Evolutionary conservation across 176 grass and related monocot genomes (phyloP).

Genomic region (Secale cereale): DNA sequence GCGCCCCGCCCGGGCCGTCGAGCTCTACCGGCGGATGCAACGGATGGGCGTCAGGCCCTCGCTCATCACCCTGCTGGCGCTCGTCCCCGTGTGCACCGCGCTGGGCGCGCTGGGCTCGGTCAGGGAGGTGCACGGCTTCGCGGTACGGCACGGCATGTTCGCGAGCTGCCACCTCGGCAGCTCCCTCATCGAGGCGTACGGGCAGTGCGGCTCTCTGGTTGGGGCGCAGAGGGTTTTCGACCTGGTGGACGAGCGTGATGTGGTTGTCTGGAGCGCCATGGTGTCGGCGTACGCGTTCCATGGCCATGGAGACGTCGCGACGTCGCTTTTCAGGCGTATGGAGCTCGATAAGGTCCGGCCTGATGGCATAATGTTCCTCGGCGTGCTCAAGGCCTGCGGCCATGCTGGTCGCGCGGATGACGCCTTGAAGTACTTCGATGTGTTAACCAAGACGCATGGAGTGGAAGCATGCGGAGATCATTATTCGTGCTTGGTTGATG

Average conservation of each 20-base stretch:
- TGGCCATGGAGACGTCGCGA: constrained; percentile 38
- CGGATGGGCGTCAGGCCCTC: constrained; percentile 30
- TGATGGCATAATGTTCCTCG: constrained; percentile 62
- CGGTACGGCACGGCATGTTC: constrained; percentile 37
- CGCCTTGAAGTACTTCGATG: constrained; percentile 53
- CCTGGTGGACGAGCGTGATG: constrained; percentile 40
- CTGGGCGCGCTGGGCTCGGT: constrained; percentile 34
- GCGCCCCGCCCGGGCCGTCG: constrained; percentile 28
- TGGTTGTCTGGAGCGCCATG: constrained; percentile 63
- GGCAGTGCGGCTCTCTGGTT: constrained; percentile 38
- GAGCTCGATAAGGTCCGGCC: constrained; percentile 38
- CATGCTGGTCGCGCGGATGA: constrained; percentile 59
- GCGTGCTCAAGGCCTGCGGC: constrained; percentile 53
- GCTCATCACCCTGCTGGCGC: constrained; percentile 49
- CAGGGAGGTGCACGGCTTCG: constrained; percentile 63
- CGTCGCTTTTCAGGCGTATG: constrained; percentile 55
- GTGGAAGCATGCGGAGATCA: constrained; percentile 49
- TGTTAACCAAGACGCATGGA: constrained; percentile 39
- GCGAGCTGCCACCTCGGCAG: constrained; percentile 39
- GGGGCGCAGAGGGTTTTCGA: constrained; percentile 38
- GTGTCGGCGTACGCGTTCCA: constrained; percentile 70
- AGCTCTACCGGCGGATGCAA: constrained; percentile 52
- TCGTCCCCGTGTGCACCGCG: constrained; percentile 27
- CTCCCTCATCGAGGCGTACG: constrained; percentile 62
- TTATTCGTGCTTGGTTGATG: constrained; percentile 71